A percentile compares a stretch with the other conserved stretches of the same genome.
phyloP scores from a whole-genome alignment of 2,329 filamentous ascomycete genomes.

The Intubia oerlemansii region DNA sequence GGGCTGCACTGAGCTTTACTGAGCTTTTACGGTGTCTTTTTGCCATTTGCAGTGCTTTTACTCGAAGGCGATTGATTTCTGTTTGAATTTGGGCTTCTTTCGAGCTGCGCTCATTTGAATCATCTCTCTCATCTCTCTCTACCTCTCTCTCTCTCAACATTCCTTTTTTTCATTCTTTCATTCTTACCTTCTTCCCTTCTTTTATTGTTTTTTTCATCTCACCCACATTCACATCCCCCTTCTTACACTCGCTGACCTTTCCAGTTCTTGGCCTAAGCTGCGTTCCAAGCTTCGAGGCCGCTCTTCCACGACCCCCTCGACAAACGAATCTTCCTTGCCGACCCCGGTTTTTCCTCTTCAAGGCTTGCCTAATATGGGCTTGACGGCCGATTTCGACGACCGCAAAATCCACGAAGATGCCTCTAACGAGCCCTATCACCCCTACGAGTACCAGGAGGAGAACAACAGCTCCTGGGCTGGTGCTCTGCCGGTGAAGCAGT shows the following conservation, averaged over 20 bases:
- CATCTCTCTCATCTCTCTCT: not conserved
- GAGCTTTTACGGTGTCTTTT: too few relatives aligned
- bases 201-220: not conserved
- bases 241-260: too few relatives aligned
- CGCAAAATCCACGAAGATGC: constrained; percentile 40
- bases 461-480: constrained; percentile 82
- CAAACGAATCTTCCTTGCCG: too few relatives aligned
- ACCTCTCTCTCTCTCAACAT: not conserved
- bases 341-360: too few relatives aligned
- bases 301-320: constrained; percentile 1
- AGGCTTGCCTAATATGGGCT: constrained; percentile 50
- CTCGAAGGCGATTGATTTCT: too few relatives aligned
- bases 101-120: too few relatives aligned
- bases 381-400: constrained; percentile 45
- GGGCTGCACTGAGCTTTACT: too few relatives aligned
- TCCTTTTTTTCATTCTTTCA: not conserved
- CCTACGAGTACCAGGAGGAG: constrained; percentile 73
- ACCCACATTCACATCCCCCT: too few relatives aligned
- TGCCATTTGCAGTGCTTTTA: too few relatives aligned
- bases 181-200: not conserved
- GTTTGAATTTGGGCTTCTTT: too few relatives aligned
- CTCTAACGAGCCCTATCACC: constrained; percentile 36
- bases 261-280: too few relatives aligned
- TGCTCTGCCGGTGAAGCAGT: constrained; percentile 88
- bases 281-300: too few relatives aligned